These are phyloP conservation scores for Boletellus deceptivus DNA, from an alignment of 1,284 basidiomycete species.

Conservation along the genomic window DNA sequence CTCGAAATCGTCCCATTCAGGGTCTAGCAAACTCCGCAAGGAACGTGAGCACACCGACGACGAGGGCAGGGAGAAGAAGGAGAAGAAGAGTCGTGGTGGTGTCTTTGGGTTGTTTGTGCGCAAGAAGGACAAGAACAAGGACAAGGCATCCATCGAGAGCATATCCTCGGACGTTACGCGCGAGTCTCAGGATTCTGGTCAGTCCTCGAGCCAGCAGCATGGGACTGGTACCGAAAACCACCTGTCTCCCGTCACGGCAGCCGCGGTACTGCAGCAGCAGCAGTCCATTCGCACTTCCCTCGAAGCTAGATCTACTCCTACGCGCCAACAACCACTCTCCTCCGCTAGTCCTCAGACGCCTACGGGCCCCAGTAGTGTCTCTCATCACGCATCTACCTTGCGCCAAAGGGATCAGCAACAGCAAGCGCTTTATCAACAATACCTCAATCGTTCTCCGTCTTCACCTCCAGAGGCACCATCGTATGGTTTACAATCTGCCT, in stretches of 20 bases:
- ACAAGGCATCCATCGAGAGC: constrained; percentile 47
- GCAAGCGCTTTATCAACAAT: constrained; percentile 86
- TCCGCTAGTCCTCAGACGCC: constrained; percentile 39
- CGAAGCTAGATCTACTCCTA: constrained; percentile 22
- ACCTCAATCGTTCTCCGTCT: constrained; percentile 77
- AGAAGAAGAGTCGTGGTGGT: constrained; percentile 56
- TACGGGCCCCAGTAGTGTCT: constrained; percentile 26
- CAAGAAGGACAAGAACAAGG: constrained; percentile 78
- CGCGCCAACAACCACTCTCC: constrained; percentile 34
- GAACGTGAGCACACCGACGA: constrained; percentile 54
- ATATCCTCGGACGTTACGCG: constrained; percentile 46
- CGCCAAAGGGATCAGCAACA: constrained; percentile 87
- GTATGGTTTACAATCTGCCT: constrained; percentile 63
- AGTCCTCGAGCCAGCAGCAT: constrained; percentile 42
- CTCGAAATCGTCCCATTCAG: constrained; percentile 24
- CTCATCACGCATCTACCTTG: constrained; percentile 59
- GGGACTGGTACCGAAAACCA: constrained; percentile 28
- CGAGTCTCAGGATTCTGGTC: constrained; percentile 37
- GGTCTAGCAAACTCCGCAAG: constrained; percentile 62
- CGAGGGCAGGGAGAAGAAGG: constrained; percentile 61
- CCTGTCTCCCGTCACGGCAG: constrained; percentile 48
- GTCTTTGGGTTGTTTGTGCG: constrained; percentile 74
- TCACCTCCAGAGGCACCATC: constrained; percentile 71
- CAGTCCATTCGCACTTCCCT: constrained; percentile 30
- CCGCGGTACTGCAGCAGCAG: constrained; percentile 56